Evolutionary conservation across 129 eudicot genomes (phyloP).

Genomic region (Flaveria sonorensis): DNA sequence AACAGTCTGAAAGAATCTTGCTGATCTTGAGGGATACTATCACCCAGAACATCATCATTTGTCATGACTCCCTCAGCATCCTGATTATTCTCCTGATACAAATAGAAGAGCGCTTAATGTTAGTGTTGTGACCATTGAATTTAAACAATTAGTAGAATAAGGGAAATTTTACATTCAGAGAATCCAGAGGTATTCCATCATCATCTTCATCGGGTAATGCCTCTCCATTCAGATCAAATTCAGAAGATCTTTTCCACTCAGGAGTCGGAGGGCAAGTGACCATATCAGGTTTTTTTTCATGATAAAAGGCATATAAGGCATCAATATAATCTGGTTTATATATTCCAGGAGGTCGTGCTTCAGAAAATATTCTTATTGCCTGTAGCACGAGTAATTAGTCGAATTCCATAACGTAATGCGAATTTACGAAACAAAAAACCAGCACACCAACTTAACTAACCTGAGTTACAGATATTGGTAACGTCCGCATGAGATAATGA

Average conservation of each 20-base stretch:
- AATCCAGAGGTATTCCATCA: constrained; percentile 68
- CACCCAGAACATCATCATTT: constrained; percentile 96
- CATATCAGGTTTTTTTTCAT: constrained; percentile 79
- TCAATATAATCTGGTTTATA: constrained; percentile 92
- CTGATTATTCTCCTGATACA: constrained; percentile 49
- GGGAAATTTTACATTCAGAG: constrained; percentile 50
- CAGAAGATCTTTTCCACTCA: constrained; percentile 94
- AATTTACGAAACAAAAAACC: not conserved
- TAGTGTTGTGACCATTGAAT: not conserved
- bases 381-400: constrained; percentile 27
- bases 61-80: constrained; percentile 66
- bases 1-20: constrained; percentile 67
- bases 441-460: constrained; percentile 42
- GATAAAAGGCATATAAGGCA: constrained; percentile 85
- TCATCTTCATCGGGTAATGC: constrained; percentile 96
- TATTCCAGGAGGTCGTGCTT: constrained; percentile 96
- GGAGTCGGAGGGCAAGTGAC: constrained; percentile 90
- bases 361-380: constrained; percentile 85
- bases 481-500: constrained; percentile 91
- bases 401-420: constrained; percentile 7
- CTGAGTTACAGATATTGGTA: constrained; percentile 79
- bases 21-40: constrained; percentile 79
- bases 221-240: constrained; percentile 94
- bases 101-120: not conserved
- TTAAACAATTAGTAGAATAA: not conserved